Conservation (phyloP, 208 protist species). For the Trypanosoma caninum region DNA sequence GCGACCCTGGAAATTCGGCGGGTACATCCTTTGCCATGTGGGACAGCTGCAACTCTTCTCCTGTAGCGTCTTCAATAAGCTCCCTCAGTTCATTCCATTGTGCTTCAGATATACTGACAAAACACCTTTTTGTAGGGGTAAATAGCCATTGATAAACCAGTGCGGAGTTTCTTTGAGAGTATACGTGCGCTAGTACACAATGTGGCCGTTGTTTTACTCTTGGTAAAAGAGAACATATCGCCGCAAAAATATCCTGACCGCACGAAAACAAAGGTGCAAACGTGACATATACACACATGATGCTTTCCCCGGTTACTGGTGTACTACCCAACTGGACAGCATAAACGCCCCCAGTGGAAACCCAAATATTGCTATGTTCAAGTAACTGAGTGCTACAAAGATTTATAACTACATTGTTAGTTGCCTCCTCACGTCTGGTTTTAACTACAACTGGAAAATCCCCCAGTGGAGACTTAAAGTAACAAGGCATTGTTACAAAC, state of each 20-base stretch:
- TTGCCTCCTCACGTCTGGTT: neutral
- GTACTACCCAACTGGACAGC: slow-evolving; percentile 15
- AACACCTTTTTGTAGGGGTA: neutral
- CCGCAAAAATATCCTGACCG: slow-evolving; percentile 16
- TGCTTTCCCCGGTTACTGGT: neutral
- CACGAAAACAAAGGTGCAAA: slow-evolving; percentile 15
- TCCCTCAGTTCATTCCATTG: slow-evolving; percentile 32
- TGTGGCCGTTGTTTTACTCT: slow-evolving; percentile 11
- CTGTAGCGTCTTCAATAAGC: slow-evolving; percentile 53
- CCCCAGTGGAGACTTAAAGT: slow-evolving; percentile 15
- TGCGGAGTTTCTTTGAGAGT: slow-evolving; percentile 7
- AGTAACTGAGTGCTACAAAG: neutral
- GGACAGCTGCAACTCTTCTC: slow-evolving; percentile 17
- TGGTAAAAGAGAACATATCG: slow-evolving; percentile 13
- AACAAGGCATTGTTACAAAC: slow-evolving; percentile 21
- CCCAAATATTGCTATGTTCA: slow-evolving; percentile 4
- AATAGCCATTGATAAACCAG: slow-evolving; percentile 25
- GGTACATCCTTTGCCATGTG: slow-evolving; percentile 15
- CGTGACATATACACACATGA: slow-evolving; percentile 20
- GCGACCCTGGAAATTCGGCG: neutral
- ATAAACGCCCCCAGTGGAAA: slow-evolving; percentile 1
- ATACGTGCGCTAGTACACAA: slow-evolving; percentile 5
- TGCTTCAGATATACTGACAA: neutral
- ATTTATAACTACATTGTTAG: slow-evolving; percentile 3
- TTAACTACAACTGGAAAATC: slow-evolving; percentile 12